Evolutionary conservation across 2,329 filamentous ascomycete genomes (phyloP).

Genomic region (Aspergillus tanneri): DNA sequence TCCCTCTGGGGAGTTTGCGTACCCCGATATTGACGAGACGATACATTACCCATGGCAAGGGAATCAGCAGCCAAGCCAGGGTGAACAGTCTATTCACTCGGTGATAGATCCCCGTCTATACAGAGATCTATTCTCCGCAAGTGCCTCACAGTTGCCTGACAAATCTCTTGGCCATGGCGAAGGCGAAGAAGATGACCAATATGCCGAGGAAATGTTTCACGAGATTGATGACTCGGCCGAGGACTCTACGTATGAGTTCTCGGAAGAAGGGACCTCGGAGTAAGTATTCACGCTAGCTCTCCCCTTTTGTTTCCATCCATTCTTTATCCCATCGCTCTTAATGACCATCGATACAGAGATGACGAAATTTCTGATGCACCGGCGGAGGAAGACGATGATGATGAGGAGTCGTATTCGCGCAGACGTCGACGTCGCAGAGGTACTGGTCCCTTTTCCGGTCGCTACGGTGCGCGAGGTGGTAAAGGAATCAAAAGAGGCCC

Average conservation of each 20-base stretch:
- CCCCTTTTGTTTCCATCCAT: not conserved
- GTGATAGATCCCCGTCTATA: slow-evolving; percentile 38
- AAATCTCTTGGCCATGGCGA: slow-evolving; percentile 14
- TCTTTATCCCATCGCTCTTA: not conserved
- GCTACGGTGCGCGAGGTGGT: slow-evolving; percentile 42
- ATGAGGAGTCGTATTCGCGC: slow-evolving; percentile 24
- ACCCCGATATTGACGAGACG: slow-evolving; percentile 36
- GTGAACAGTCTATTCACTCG: slow-evolving; percentile 21
- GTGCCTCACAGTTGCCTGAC: slow-evolving; percentile 13
- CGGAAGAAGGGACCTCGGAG: slow-evolving; percentile 27
- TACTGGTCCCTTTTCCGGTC: slow-evolving; percentile 36
- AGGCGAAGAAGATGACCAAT: slow-evolving; percentile 7
- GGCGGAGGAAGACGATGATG: slow-evolving; percentile 26
- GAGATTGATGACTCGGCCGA: slow-evolving; percentile 19
- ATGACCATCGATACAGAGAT: slow-evolving; percentile 23
- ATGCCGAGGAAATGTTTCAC: slow-evolving; percentile 7
- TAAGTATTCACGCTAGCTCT: slow-evolving; percentile 14
- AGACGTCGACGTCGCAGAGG: slow-evolving; percentile 33
- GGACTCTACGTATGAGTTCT: slow-evolving; percentile 28
- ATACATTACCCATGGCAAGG: slow-evolving; percentile 36
- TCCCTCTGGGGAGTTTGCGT: slow-evolving; percentile 24
- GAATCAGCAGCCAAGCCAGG: slow-evolving; percentile 14
- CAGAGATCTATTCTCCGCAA: slow-evolving; percentile 22
- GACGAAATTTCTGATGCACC: slow-evolving; percentile 24
- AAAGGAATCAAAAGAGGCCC: slow-evolving; percentile 49